Evolutionary conservation across 1,284 basidiomycete species (phyloP), one percentile per base, ranked within the genome.

Genomic region (Tranzscheliella williamsii): DNA sequence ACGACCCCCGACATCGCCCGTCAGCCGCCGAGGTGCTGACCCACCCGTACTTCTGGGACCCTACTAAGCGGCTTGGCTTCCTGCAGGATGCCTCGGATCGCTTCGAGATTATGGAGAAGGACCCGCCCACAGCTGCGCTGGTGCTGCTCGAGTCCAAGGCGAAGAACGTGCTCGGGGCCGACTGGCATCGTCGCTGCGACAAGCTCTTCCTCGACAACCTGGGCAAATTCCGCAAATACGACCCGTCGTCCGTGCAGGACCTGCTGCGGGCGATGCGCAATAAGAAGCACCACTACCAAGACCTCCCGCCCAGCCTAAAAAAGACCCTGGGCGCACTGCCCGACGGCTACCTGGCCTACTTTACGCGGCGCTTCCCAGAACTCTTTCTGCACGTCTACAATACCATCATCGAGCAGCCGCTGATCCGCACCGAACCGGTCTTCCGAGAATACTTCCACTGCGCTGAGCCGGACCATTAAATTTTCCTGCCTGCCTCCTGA

Each of bases 211-310:
- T 93, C 43, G 91, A 94, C 43, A 96, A 92, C 73, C 79, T 98
- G 39, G 92, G 93, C 54, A 97, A 97, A 79, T 97, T 81, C 83
- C 92, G 70, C 93, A 97, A 72, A 79, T 98, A 98, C 78, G 91
- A 97, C 75, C 88, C 88, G 18, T 82, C 82, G 69, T 89, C 87
- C 33, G 88, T 98, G 5, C 88, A 95, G 66, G 95, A 98, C 79
- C 80, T 98, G 18, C 78, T 98, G 42, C 84, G 94, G 35, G 95
- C 93, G 1, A 81, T 98, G 75, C 82, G 95, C 53, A 98, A 98
- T 79, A 98, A 98, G 91, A 96, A 94, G 88, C 89, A 98, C 70
- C 94, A 98, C 77, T 97, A 95, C 75, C 94, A 97, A 80, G 91
- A 94, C 78, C 81, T 96, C 17, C 92, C 92, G 2, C 89, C 91